Evolutionary conservation across 2,329 filamentous ascomycete species (phyloP), one percentile per base, ranked within the genome.

Genomic region (Corinectria fuckeliana): DNA sequence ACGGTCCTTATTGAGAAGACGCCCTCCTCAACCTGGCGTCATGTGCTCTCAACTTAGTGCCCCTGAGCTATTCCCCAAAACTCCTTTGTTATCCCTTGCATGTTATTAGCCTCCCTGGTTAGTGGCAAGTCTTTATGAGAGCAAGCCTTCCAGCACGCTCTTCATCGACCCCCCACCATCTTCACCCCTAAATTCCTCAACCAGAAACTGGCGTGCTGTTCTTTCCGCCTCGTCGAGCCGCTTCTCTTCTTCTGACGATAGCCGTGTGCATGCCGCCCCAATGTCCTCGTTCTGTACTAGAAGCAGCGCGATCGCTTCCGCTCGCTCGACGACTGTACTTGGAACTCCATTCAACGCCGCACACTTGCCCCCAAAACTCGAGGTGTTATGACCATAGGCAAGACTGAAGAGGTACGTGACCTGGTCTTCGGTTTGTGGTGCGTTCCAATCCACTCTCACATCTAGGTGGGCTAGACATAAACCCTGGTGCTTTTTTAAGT

Each of bases 301-400:
- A 14, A 95, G 78, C 6, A 86, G 74, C 20, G 90, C 86, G 32
- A 99, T 82, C 7, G 88, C 84, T 63, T 92, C 89, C 0, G 94
- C 93, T 55, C 93, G 86, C 14, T 89, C 79, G 6, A 97, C 84
- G 9, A 98, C 85, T 5, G 83, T 81, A 16, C 77, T 71, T 26
- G 92, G 88, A 13, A 99, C 87, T 1, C 93, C 93, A 69, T 96
- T 97, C 74, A 96, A 85, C 3, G 88, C 88, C 25, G 95, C 95
- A 71, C 95, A 98, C 75, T 85, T 84, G 25, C 88, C 91, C 1
- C 95, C 95, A 70, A 96, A 96, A 71, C 93, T 97, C 13, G 91
- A 90, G 7, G 81, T 86, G 67, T 89, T 94, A 56, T 88, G 83
- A 0, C 93, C 93, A 2, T 80, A 67, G 4, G 76, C 70, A n/a